Base-by-base conservation (phyloP, 352 stramenopile genomes). In the Phytophthora ohioensis region DNA sequence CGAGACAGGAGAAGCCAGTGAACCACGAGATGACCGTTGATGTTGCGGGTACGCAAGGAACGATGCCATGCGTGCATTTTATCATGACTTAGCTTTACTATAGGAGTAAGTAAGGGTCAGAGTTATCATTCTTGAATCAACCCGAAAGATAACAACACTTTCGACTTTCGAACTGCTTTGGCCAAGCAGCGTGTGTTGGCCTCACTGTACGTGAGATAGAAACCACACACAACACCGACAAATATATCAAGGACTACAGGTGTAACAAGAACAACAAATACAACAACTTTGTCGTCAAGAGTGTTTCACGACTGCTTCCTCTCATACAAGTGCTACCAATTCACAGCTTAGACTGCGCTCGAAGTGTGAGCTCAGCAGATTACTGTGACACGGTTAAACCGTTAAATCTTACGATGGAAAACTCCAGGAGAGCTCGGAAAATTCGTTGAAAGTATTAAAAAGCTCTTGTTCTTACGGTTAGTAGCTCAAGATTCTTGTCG, bases 51-150 rank as follows among this genome's bases (percentile, higher is more conserved):
- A 45, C 21, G 32, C 41, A 12, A 63, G 30, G 27, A 53, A 54
- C 13, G 30, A 17, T 17, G 17, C 17, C 17, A 17, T 17, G 17
- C 17, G 17, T 17, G 17, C 17, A 17, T 17, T 17, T 17, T 17
- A 17, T 17, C 17, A 17, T 17, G 17, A 17, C 17, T 17, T 17
- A 17, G 17, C 17, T 17, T 17, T 17, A 17, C 17, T 17, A 17
- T 17, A 17, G 17, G 17, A 17, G 17, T 17, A 17, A 17, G 17
- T 21, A 21, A 21, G 17, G 17, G 31, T 54, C 55, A 9, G 32
- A n/a, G 15, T 30, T 51, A 15, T 63, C 42, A 63, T 63, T 63
- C 55, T 63, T 63, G 55, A 63, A 54, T 63, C 42, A 46, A 63
- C 41, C 30, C 32, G 31, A 27, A 63, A 54, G 55, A 45, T 1